Conservation (phyloP, 148 eudicot species). For the Polygonum aviculare region DNA sequence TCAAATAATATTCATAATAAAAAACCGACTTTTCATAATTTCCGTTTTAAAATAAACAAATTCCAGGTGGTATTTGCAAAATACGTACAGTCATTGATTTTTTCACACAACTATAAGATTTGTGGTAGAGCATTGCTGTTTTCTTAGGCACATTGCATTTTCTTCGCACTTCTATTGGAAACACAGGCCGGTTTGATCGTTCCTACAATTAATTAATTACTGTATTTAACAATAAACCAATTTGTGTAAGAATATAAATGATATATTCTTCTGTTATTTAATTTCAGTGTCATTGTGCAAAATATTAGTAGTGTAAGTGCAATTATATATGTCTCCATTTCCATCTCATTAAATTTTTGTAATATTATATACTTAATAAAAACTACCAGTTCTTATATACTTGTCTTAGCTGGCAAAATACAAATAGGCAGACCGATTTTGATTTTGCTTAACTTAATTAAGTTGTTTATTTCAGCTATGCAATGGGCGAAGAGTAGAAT, state of each 20-base stretch:
- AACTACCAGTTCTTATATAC: not conserved
- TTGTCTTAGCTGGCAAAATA: too few relatives aligned
- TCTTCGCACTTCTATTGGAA: not conserved
- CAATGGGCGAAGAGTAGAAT: too few relatives aligned
- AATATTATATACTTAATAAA: not conserved
- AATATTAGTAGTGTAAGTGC: not conserved
- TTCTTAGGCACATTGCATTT: not conserved
- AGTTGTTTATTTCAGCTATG: too few relatives aligned
- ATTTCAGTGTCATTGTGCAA: not conserved
- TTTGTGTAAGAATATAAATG: not conserved
- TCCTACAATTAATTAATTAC: not conserved
- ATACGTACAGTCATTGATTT: not conserved
- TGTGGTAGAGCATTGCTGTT: not conserved
- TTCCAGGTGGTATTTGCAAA: not conserved
- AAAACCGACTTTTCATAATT: not conserved
- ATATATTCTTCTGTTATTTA: not conserved
- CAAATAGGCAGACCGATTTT: too few relatives aligned
- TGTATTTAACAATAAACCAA: not conserved
- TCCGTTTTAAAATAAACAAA: not conserved
- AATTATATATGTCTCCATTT: not conserved
- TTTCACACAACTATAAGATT: not conserved
- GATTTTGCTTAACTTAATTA: too few relatives aligned
- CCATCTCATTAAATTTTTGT: not conserved
- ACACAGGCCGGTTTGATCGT: not conserved
- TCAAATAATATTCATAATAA: too few relatives aligned